Conservation (phyloP, 164 flowering plant genomes). For the Vitis rotundifolia region DNA sequence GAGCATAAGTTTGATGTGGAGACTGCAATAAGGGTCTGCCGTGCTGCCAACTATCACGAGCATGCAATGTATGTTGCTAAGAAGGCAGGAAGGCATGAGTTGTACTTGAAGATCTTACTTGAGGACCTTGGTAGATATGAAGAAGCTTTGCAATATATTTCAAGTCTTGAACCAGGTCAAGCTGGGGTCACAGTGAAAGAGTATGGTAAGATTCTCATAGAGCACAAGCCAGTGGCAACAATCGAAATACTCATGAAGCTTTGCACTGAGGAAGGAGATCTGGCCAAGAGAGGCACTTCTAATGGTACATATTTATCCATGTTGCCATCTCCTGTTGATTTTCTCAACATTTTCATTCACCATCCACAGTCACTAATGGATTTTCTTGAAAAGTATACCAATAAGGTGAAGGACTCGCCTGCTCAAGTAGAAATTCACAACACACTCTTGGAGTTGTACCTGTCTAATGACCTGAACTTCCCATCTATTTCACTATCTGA, state of each 20-base stretch:
- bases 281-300: conserved; percentile 42
- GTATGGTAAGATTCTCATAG: conserved; percentile 93
- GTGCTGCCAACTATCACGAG: conserved; percentile 97
- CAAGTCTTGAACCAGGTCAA: conserved; percentile 91
- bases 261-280: conserved; percentile 81
- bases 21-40: conserved; percentile 96
- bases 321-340: conserved; percentile 98
- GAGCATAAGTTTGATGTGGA: conserved; percentile 97
- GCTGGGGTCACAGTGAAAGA: conserved; percentile 91
- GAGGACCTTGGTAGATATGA: conserved; percentile 90
- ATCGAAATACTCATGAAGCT: conserved; percentile 85
- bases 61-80: conserved; percentile 99
- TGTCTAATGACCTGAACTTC: conserved; percentile 78
- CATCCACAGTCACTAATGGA: conserved; percentile 90
- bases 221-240: conserved; percentile 89
- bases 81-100: conserved; percentile 93
- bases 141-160: conserved; percentile 90
- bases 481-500: conserved; percentile 61
- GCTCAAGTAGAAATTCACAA: conserved; percentile 95
- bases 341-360: conserved; percentile 86
- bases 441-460: conserved; percentile 87
- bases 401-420: conserved; percentile 87
- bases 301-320: conserved; percentile 55
- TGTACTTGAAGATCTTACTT: conserved; percentile 94
- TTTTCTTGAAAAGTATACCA: conserved; percentile 80